A percentile compares a stretch with the other conserved stretches of the same genome.
These are phyloP conservation scores for Iris macrosiphon DNA, from an alignment of 106 monocot genomes.

Conservation along the genomic window DNA sequence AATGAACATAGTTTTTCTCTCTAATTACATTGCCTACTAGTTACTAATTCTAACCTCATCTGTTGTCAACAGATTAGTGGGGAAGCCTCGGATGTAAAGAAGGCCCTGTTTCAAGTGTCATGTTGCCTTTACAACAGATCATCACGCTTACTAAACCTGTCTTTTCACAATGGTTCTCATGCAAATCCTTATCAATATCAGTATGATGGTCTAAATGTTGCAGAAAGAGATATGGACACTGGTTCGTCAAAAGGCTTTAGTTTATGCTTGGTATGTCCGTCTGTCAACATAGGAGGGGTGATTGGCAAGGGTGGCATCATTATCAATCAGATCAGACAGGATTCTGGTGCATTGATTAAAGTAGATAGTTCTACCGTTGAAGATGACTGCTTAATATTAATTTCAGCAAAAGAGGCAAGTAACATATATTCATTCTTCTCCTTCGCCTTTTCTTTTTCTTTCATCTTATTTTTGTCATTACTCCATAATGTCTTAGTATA, in stretches of 20 bases:
- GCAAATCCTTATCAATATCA: slow-evolving; percentile 15
- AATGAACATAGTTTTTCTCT: background rate
- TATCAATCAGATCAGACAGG: slow-evolving; percentile 35
- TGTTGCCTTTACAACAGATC: slow-evolving; percentile 44
- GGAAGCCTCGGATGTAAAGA: slow-evolving; percentile 36
- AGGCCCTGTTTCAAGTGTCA: slow-evolving; percentile 50
- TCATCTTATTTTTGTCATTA: background rate
- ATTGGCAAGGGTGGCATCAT: slow-evolving; percentile 44
- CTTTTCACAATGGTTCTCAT: slow-evolving; percentile 11
- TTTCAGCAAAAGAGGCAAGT: slow-evolving; percentile 33
- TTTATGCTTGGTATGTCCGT: slow-evolving; percentile 38
- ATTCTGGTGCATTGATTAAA: slow-evolving; percentile 37
- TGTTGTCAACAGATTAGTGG: slow-evolving; percentile 42
- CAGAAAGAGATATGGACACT: slow-evolving; percentile 22
- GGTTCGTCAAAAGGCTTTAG: slow-evolving; percentile 31
- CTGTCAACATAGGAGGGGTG: slow-evolving; percentile 45
- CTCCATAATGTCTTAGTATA: no score
- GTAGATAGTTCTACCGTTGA: slow-evolving; percentile 26
- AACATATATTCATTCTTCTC: background rate
- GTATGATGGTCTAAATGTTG: slow-evolving; percentile 22
- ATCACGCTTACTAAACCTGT: slow-evolving; percentile 30
- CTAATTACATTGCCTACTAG: background rate
- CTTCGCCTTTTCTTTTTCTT: background rate
- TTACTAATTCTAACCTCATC: background rate
- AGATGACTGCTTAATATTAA: slow-evolving; percentile 36